These are phyloP conservation scores for Cucumis cinereus DNA, from an alignment of 306 rosid genomes.

Conservation along the genomic window DNA sequence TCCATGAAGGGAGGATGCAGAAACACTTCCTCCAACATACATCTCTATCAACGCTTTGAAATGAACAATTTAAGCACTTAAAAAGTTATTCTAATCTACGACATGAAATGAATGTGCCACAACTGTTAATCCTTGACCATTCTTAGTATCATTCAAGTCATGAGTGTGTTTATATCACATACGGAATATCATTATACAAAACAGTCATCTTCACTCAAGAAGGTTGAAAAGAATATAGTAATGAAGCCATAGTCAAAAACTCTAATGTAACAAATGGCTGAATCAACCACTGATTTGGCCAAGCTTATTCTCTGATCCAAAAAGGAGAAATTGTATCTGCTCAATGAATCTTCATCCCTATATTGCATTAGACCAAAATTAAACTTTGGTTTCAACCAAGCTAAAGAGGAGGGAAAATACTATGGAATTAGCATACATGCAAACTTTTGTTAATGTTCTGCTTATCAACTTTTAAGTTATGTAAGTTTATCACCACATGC, in stretches of 20 bases:
- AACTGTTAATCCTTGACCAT: too few relatives aligned
- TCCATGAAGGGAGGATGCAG: too few relatives aligned
- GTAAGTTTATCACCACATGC: background rate
- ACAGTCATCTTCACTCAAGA: background rate
- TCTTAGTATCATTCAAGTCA: too few relatives aligned
- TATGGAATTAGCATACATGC: background rate
- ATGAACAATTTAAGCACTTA: too few relatives aligned
- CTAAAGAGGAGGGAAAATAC: background rate
- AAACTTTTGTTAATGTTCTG: background rate
- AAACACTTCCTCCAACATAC: too few relatives aligned
- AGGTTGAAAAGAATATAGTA: background rate
- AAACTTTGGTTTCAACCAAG: background rate
- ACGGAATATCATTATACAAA: background rate
- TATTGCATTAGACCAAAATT: background rate
- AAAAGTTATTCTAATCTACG: too few relatives aligned
- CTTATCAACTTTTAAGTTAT: background rate
- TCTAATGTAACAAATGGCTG: background rate
- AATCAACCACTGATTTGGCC: background rate
- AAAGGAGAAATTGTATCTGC: background rate
- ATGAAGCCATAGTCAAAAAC: background rate
- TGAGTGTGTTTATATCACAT: background rate
- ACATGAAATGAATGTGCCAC: too few relatives aligned
- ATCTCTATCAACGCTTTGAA: too few relatives aligned
- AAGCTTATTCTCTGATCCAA: background rate
- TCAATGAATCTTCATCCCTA: background rate